Conservation (phyloP, 2,329 filamentous ascomycete species). For the Samsoniella hepiali region DNA sequence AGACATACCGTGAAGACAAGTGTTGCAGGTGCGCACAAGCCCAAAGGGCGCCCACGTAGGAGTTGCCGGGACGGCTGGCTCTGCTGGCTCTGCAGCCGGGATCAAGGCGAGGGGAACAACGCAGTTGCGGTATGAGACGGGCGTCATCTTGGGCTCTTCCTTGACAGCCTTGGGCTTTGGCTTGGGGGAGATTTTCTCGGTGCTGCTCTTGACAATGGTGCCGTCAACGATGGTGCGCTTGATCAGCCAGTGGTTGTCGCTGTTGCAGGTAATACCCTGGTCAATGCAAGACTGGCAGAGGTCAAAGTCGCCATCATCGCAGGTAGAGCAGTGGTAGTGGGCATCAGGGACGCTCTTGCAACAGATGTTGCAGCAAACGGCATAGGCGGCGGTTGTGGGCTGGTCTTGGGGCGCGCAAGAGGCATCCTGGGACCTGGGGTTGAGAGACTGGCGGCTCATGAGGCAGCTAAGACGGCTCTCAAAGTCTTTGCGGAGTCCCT, state of each 20-base stretch:
- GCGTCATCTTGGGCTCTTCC: constrained; percentile 8
- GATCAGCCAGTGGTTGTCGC: constrained; percentile 85
- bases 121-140: neutral
- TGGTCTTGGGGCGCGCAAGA: neutral
- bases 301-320: constrained; percentile 91
- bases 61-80: neutral
- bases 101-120: neutral
- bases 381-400: constrained; percentile 48
- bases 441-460: constrained; percentile 22
- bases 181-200: constrained; percentile 71
- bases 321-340: constrained; percentile 93
- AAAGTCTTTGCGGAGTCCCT: constrained; percentile 27
- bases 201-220: constrained; percentile 77
- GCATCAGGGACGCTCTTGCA: constrained; percentile 71
- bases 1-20: constrained; percentile 47
- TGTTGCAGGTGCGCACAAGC: constrained; percentile 67
- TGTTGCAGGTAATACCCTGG: constrained; percentile 71
- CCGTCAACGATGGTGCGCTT: constrained; percentile 82
- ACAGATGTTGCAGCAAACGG: constrained; percentile 93
- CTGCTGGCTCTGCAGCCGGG: neutral
- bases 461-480: constrained; percentile 28
- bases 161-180: constrained; percentile 22
- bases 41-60: neutral
- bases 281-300: constrained; percentile 79
- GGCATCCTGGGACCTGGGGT: neutral